Conservation (phyloP, 106 monocot genomes). For the Gastrodia elata region DNA sequence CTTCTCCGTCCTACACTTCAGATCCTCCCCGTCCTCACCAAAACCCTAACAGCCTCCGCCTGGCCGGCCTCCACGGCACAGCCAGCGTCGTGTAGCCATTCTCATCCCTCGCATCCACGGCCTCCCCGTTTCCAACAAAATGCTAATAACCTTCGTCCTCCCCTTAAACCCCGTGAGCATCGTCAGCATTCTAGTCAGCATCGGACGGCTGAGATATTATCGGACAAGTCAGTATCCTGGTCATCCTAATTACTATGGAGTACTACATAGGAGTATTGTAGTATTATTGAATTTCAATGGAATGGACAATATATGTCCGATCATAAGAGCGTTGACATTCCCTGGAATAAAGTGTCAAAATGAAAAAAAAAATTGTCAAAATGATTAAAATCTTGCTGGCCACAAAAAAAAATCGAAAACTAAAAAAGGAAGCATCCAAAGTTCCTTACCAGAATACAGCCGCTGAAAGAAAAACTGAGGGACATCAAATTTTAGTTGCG, state of each 20-base stretch:
- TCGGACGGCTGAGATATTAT: no score
- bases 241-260: no score
- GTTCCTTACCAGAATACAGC: constrained; percentile 73
- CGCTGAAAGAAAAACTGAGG: constrained; percentile 78
- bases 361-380: background rate
- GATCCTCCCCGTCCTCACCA: constrained; percentile 32
- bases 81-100: constrained; percentile 49
- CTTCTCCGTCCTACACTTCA: constrained; percentile 25
- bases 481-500: constrained; percentile 80
- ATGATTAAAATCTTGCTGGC: no score
- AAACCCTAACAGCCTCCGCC: constrained; percentile 30
- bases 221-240: no score
- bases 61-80: constrained; percentile 48
- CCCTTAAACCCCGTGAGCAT: background rate
- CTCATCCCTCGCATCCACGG: constrained; percentile 29
- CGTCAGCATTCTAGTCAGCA: no score
- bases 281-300: background rate
- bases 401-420: constrained; percentile 1
- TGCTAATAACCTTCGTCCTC: no score
- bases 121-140: no score
- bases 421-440: background rate
- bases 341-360: background rate
- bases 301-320: background rate
- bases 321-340: background rate
- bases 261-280: no score